Conservation (phyloP, 768 basidiomycete species). For the Auricularia cornea region DNA sequence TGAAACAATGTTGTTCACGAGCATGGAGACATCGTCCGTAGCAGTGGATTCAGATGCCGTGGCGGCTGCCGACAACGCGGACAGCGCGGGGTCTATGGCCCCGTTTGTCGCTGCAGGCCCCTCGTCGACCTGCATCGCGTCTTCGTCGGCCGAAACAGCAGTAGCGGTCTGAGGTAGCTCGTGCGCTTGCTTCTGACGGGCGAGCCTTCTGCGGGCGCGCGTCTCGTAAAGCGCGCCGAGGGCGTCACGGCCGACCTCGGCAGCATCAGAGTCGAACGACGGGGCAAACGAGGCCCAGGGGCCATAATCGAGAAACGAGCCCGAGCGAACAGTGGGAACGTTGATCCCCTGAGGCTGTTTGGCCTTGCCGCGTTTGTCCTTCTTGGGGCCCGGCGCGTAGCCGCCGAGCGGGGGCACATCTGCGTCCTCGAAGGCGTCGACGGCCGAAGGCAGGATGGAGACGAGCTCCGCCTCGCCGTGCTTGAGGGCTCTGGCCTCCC, state of each 20-base stretch:
- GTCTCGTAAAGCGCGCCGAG: slow-evolving; percentile 36
- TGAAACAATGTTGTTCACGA: slow-evolving; percentile 43
- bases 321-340: slow-evolving; percentile 40
- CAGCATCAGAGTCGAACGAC: slow-evolving; percentile 68
- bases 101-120: slow-evolving; percentile 6
- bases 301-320: slow-evolving; percentile 73
- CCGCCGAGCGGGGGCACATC: slow-evolving; percentile 45
- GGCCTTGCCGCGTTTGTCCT: slow-evolving; percentile 25
- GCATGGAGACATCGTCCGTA: slow-evolving; percentile 34
- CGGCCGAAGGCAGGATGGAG: slow-evolving; percentile 57
- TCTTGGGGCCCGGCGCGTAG: slow-evolving; percentile 30
- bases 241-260: slow-evolving; percentile 52
- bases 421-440: slow-evolving; percentile 17
- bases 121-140: slow-evolving; percentile 2
- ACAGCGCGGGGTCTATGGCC: slow-evolving; percentile 6
- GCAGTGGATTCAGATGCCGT: slow-evolving; percentile 19
- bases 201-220: slow-evolving; percentile 23
- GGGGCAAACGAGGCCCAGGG: slow-evolving; percentile 70
- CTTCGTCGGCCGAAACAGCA: slow-evolving; percentile 13
- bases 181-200: slow-evolving; percentile 9
- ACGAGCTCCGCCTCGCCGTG: slow-evolving; percentile 72
- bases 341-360: slow-evolving; percentile 30
- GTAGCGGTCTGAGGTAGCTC: slow-evolving; percentile 15
- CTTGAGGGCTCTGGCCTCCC: slow-evolving; percentile 39
- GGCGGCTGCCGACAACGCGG: no score